Evolutionary conservation across 164 flowering plant species (phyloP).

Genomic region (Aristolochia contorta): DNA sequence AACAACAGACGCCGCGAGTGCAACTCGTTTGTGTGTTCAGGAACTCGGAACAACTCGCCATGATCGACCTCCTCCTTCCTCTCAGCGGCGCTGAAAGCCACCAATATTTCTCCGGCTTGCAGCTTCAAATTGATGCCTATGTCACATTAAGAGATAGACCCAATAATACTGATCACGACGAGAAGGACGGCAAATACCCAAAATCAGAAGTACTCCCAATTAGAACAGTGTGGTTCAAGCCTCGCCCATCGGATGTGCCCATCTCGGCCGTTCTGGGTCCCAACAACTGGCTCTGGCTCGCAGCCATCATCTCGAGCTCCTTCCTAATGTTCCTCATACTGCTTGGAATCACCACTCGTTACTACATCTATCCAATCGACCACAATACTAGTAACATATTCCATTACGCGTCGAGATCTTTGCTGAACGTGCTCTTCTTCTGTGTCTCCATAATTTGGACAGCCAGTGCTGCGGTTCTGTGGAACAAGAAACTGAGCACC

Average conservation of each 20-base stretch:
- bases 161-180: not conserved
- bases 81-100: slow-evolving; percentile 23
- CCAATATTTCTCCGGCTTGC: slow-evolving; percentile 26
- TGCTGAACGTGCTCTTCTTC: slow-evolving; percentile 34
- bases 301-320: slow-evolving; percentile 52
- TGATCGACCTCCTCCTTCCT: slow-evolving; percentile 69
- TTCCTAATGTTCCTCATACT: slow-evolving; percentile 49
- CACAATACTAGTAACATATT: slow-evolving; percentile 33
- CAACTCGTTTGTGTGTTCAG: slow-evolving; percentile 49
- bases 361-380: slow-evolving; percentile 65
- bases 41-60: slow-evolving; percentile 45
- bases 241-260: slow-evolving; percentile 37
- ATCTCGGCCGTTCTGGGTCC: slow-evolving; percentile 52
- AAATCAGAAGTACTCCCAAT: slow-evolving; percentile 6
- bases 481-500: slow-evolving; percentile 49
- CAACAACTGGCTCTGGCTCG: slow-evolving; percentile 72
- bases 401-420: slow-evolving; percentile 19
- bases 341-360: slow-evolving; percentile 40
- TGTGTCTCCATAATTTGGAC: slow-evolving; percentile 37
- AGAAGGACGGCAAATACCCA: slow-evolving; percentile 7
- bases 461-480: slow-evolving; percentile 35
- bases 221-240: slow-evolving; percentile 54
- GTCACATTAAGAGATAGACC: slow-evolving; percentile 57
- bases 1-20: slow-evolving; percentile 32
- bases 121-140: slow-evolving; percentile 62